Conservation (phyloP, 2,329 filamentous ascomycete genomes). For the Plectosphaerella cucumerina region DNA sequence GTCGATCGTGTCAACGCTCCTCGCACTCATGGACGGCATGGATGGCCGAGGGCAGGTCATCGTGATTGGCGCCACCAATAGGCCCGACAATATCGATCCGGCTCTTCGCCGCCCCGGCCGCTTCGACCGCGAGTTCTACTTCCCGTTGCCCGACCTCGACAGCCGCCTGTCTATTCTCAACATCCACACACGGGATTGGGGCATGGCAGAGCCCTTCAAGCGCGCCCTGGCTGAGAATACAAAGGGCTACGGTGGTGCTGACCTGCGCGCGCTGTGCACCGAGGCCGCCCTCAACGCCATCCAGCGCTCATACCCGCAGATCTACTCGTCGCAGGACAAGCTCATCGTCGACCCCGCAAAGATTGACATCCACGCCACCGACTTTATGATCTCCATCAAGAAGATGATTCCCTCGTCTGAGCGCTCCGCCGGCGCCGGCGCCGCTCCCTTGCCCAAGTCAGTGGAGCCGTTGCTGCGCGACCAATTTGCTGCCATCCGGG, state of each 20-base stretch:
- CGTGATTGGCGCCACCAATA: conserved; percentile 97
- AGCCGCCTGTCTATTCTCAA: conserved; percentile 84
- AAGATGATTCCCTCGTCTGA: conserved; percentile 96
- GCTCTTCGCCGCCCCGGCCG: conserved; percentile 90
- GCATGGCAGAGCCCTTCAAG: conserved; percentile 75
- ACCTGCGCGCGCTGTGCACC: conserved; percentile 88
- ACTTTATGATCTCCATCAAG: conserved; percentile 96
- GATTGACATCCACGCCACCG: conserved; percentile 84
- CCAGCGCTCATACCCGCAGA: conserved; percentile 92
- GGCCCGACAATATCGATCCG: conserved; percentile 93
- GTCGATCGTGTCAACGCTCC: conserved; percentile 91
- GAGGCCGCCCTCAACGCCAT: conserved; percentile 95
- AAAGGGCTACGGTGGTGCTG: conserved; percentile 95
- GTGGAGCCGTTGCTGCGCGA: conserved; percentile 77
- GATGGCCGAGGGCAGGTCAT: conserved; percentile 97
- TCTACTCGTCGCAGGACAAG: conserved; percentile 87
- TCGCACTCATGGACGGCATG: conserved; percentile 97
- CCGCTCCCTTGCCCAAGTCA: conserved; percentile 71
- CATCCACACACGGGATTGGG: conserved; percentile 95
- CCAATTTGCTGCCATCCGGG: conserved; percentile 66
- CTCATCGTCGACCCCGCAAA: conserved; percentile 80
- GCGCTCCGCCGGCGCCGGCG: conserved; percentile 79
- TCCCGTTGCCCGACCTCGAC: conserved; percentile 79
- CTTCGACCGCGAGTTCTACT: conserved; percentile 98
- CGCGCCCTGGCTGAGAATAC: conserved; percentile 79